phyloP scores from a whole-genome alignment of 2,329 filamentous ascomycete genomes.

The Plectosphaerella plurivora region DNA sequence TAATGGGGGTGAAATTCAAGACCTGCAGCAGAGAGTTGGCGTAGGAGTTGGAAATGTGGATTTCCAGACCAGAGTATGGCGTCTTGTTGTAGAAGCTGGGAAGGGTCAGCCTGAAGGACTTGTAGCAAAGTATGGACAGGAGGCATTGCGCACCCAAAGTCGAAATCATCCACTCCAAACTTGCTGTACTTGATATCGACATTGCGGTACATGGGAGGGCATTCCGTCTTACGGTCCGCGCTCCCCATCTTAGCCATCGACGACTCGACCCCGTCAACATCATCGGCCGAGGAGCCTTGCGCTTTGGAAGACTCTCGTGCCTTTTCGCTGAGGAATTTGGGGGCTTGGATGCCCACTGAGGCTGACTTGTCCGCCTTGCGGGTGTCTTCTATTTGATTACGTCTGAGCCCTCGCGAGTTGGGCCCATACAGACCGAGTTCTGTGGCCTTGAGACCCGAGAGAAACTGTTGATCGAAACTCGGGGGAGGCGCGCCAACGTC shows the following conservation, averaged over 20 bases:
- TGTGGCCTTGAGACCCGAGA: slow-evolving; percentile 63
- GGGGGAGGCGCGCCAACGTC: slow-evolving; percentile 80
- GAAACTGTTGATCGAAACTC: slow-evolving; percentile 67
- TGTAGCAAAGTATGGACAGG: neutral
- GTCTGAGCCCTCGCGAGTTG: slow-evolving; percentile 66
- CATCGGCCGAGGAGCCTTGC: slow-evolving; percentile 33
- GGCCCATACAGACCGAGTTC: slow-evolving; percentile 77
- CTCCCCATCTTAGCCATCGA: slow-evolving; percentile 65
- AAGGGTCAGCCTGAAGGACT: neutral
- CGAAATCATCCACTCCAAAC: slow-evolving; percentile 98
- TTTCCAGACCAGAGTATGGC: slow-evolving; percentile 85
- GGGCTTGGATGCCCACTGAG: slow-evolving; percentile 62
- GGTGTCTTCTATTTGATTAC: slow-evolving; percentile 82
- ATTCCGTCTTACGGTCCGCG: slow-evolving; percentile 72
- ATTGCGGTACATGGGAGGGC: slow-evolving; percentile 84
- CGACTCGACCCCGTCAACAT: slow-evolving; percentile 54
- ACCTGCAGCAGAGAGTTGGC: slow-evolving; percentile 89
- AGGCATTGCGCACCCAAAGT: slow-evolving; percentile 69
- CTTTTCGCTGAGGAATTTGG: slow-evolving; percentile 94
- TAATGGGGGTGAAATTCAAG: slow-evolving; percentile 81
- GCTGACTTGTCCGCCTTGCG: slow-evolving; percentile 57
- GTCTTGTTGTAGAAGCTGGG: slow-evolving; percentile 90
- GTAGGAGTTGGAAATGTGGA: slow-evolving; percentile 95
- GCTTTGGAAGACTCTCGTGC: slow-evolving; percentile 62
- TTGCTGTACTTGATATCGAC: slow-evolving; percentile 99